Evolutionary conservation across 352 stramenopile genomes (phyloP).

Genomic region (Phytophthora quininea): DNA sequence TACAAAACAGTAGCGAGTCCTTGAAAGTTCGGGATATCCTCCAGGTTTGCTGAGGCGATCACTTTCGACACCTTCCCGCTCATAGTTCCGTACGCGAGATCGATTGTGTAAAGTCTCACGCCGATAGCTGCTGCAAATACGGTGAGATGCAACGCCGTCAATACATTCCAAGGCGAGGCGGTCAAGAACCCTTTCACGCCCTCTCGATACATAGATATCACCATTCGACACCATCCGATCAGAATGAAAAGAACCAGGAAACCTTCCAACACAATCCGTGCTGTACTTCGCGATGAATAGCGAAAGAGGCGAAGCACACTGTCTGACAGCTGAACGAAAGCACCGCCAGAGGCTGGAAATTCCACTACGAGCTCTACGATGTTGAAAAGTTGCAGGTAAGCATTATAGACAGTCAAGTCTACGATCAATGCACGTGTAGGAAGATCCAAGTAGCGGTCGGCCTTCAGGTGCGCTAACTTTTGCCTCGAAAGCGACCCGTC

Average conservation of each 20-base stretch:
- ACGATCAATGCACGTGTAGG: constrained; percentile 65
- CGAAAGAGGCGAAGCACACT: constrained; percentile 53
- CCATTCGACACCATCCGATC: constrained; percentile 44
- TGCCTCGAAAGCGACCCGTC: constrained; percentile 37
- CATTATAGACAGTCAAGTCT: constrained; percentile 71
- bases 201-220: constrained; percentile 37
- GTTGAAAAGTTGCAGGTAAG: constrained; percentile 71
- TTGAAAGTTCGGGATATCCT: constrained; percentile 48
- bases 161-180: constrained; percentile 41
- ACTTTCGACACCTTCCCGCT: constrained; percentile 38
- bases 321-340: constrained; percentile 53
- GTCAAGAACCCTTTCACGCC: constrained; percentile 37
- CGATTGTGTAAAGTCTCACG: constrained; percentile 59
- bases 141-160: constrained; percentile 47
- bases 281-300: constrained; percentile 48
- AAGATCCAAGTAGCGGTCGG: constrained; percentile 60
- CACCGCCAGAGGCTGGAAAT: constrained; percentile 65
- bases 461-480: constrained; percentile 39
- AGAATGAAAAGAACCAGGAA: constrained; percentile 53
- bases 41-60: constrained; percentile 30
- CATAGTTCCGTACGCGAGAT: constrained; percentile 61
- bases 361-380: constrained; percentile 64
- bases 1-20: constrained; percentile 42
- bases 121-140: constrained; percentile 58
- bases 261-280: constrained; percentile 56